phyloP scores from a whole-genome alignment of 176 grass and related monocot species.

The Paspalum notatum region DNA sequence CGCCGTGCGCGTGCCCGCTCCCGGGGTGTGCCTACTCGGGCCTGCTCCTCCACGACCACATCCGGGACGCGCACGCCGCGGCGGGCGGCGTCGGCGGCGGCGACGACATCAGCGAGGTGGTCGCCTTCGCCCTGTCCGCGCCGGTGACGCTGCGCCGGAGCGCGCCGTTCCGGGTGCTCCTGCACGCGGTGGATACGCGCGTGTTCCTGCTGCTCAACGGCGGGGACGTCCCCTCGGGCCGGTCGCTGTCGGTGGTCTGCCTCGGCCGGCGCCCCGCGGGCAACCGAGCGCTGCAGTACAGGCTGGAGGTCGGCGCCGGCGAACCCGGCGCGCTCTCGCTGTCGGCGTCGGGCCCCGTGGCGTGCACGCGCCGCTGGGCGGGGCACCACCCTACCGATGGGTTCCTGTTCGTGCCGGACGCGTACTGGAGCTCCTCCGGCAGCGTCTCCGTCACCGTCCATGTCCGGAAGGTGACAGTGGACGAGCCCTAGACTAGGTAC shows the following conservation, averaged over 20 bases:
- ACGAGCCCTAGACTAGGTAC: too few species aligned
- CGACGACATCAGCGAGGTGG: not conserved
- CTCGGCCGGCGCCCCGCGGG: not conserved
- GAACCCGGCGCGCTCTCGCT: not conserved
- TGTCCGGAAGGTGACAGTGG: not conserved
- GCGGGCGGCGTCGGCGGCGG: not conserved
- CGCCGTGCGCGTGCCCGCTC: not conserved
- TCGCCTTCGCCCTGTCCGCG: not conserved
- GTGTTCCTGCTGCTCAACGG: conserved; percentile 11
- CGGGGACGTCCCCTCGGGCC: not conserved
- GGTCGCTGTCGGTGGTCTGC: conserved; percentile 7
- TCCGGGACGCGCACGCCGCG: not conserved
- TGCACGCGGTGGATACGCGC: not conserved
- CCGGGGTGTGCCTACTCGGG: not conserved
- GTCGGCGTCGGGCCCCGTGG: not conserved
- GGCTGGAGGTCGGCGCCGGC: not conserved
- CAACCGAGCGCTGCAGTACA: not conserved
- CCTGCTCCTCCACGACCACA: not conserved
- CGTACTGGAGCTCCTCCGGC: not conserved
- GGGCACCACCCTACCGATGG: conserved; percentile 1
- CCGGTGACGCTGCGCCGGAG: not conserved
- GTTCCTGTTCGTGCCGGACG: conserved; percentile 17
- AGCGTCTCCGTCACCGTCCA: not conserved
- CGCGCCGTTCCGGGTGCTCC: not conserved
- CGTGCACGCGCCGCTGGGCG: not conserved